Conservation (phyloP, 108 stramenopile species). For the Epithemia pelagica region DNA sequence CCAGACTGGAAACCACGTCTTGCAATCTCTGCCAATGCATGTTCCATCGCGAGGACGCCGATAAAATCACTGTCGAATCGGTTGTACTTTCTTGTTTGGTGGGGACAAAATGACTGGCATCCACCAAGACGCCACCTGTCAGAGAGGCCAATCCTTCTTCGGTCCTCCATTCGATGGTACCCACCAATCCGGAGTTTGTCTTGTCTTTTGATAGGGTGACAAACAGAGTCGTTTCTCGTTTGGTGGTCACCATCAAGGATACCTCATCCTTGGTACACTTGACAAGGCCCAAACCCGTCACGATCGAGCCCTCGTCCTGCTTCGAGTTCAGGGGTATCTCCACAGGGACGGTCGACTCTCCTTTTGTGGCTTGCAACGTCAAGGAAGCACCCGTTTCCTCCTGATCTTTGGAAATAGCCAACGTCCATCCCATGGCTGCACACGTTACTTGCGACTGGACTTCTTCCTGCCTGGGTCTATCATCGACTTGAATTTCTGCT, state of each 20-base stretch:
- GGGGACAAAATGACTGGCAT: conserved; percentile 56
- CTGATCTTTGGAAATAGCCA: no score
- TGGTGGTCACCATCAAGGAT: conserved; percentile 38
- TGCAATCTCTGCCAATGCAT: neutral
- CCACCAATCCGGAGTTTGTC: neutral
- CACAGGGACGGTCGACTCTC: no score
- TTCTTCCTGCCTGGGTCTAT: no score
- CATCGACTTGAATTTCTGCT: no score
- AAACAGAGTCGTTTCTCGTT: conserved; percentile 40
- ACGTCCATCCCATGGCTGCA: no score
- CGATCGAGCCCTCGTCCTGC: no score
- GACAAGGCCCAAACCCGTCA: neutral
- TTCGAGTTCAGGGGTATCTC: no score
- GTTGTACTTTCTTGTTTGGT: conserved; percentile 25
- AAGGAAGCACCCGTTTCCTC: no score
- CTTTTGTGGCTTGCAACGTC: no score
- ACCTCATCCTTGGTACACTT: conserved; percentile 1
- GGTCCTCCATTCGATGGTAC: conserved; percentile 49
- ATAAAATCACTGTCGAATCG: neutral
- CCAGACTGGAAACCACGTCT: neutral
- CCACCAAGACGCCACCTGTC: conserved; percentile 58
- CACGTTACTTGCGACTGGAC: no score
- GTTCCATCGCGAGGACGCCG: neutral
- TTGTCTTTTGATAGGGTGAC: conserved; percentile 14
- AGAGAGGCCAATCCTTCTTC: conserved; percentile 68